Evolutionary conservation across 2,329 filamentous ascomycete genomes (phyloP), one percentile per base, ranked within the genome.

Genomic region (Fusarium proliferatum): DNA sequence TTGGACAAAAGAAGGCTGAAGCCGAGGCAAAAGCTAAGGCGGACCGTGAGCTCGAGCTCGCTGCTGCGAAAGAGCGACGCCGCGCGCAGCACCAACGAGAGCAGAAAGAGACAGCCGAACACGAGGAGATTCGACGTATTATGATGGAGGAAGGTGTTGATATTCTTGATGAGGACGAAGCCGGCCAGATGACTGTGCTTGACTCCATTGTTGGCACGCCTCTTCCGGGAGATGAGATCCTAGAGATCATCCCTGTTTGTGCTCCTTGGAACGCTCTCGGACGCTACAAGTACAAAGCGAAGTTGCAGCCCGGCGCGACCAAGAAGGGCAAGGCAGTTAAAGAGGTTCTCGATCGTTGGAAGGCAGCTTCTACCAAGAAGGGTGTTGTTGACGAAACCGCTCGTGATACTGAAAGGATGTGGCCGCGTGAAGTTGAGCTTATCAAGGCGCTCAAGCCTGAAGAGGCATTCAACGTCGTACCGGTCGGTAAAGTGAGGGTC

Each of bases 311-410:
- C 0, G 96, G 96, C 0, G 84, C 91, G 1, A 88, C 92, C 72
- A 99, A 98, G 87, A 97, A 97, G 84, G 96, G 96, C 15, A 98
- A 98, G 81, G 95, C 95, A 1, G 91, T 97, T 53, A 94, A 94
- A 80, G 96, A 98, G 82, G 92, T 98, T 38, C 83, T 98, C n/a
- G 90, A 92, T 55, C 88, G 89, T 67, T 98, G 96, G 95, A 88
- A 92, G 73, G 82, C 86, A 26, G 94, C 91, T 56, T 89, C 90
- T 11, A 81, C 79, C 13, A 87, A 84, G 79, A 91, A 88, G 79
- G 86, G 86, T 10, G 87, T 88, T 30, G 80, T 92, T 2, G 91
- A 94, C 78, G 90, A 92, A 79, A 83, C 84, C 64, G 84, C 86
- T 42, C 81, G 84, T 60, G 92, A 93, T 77, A 86, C 86, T 16